phyloP scores from a whole-genome alignment of 2,329 filamentous ascomycete species.

The Daldinia eschscholtzii region DNA sequence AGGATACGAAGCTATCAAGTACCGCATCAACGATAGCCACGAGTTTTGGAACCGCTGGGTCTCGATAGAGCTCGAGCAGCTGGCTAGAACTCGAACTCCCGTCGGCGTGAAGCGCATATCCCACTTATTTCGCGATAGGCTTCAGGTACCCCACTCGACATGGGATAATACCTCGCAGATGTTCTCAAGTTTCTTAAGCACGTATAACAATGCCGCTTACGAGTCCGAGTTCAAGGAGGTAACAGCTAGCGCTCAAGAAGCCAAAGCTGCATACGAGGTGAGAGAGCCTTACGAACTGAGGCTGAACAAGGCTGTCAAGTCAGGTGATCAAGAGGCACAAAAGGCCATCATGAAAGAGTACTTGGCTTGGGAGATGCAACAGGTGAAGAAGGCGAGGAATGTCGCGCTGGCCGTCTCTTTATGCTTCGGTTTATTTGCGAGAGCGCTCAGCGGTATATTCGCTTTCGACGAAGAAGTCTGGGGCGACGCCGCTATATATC shows the following conservation, averaged over 20 bases:
- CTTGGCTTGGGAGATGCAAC: conserved; percentile 83
- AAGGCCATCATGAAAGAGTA: conserved; percentile 73
- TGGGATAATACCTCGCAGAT: conserved; percentile 81
- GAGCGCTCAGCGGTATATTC: conserved; percentile 78
- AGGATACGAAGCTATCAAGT: conserved; percentile 78
- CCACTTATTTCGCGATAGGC: conserved; percentile 76
- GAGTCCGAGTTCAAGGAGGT: conserved; percentile 79
- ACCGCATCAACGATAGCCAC: conserved; percentile 81
- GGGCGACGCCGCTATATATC: conserved; percentile 85
- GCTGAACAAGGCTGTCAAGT: conserved; percentile 69
- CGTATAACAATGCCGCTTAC: conserved; percentile 77
- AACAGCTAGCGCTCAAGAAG: conserved; percentile 71
- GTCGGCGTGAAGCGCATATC: conserved; percentile 74
- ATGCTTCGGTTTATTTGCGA: conserved; percentile 78
- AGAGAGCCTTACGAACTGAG: conserved; percentile 78
- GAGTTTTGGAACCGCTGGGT: conserved; percentile 84
- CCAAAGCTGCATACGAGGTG: conserved; percentile 72
- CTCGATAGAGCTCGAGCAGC: conserved; percentile 76
- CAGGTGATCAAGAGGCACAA: conserved; percentile 68
- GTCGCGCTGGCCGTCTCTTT: conserved; percentile 62
- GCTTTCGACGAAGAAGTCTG: conserved; percentile 81
- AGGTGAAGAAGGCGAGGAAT: conserved; percentile 66
- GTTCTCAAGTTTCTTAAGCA: conserved; percentile 80
- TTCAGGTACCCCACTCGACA: conserved; percentile 78
- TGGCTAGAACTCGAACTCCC: conserved; percentile 67